These are phyloP conservation scores for Spergularia marina DNA, from an alignment of 148 eudicot genomes.

Conservation along the genomic window DNA sequence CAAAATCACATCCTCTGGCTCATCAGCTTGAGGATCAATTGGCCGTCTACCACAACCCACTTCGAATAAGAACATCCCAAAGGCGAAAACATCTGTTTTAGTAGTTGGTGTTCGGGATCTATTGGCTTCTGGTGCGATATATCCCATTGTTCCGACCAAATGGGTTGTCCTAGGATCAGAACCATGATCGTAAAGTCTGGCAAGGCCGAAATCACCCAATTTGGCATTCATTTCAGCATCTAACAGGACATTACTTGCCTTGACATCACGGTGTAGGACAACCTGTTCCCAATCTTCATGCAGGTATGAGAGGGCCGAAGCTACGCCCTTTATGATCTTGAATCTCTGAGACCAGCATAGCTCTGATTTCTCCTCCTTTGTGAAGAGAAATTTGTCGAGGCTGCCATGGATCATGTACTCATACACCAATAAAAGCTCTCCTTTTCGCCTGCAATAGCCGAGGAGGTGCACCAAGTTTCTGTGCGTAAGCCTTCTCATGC, in stretches of 20 bases:
- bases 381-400: constrained; percentile 43
- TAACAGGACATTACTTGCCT: constrained; percentile 35
- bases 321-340: constrained; percentile 36
- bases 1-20: constrained; percentile 14
- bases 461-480: constrained; percentile 42
- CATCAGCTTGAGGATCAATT: constrained; percentile 7
- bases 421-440: constrained; percentile 41
- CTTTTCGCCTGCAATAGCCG: constrained; percentile 39
- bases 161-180: constrained; percentile 28
- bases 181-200: constrained; percentile 32
- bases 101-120: constrained; percentile 27
- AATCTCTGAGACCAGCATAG: constrained; percentile 32
- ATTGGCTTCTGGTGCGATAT: constrained; percentile 37
- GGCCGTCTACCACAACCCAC: constrained; percentile 39
- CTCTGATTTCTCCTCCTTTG: constrained; percentile 6
- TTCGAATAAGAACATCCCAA: constrained; percentile 36
- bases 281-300: constrained; percentile 39
- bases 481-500: constrained; percentile 39
- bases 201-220: constrained; percentile 42
- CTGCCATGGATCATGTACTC: constrained; percentile 50
- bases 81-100: constrained; percentile 32
- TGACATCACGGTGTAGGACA: constrained; percentile 41
- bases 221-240: constrained; percentile 36
- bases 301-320: constrained; percentile 35
- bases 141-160: constrained; percentile 40